Evolutionary conservation across 2,329 filamentous ascomycete species (phyloP), one percentile per base, ranked within the genome.

Genomic region (Pseudocercospora macadamiae): DNA sequence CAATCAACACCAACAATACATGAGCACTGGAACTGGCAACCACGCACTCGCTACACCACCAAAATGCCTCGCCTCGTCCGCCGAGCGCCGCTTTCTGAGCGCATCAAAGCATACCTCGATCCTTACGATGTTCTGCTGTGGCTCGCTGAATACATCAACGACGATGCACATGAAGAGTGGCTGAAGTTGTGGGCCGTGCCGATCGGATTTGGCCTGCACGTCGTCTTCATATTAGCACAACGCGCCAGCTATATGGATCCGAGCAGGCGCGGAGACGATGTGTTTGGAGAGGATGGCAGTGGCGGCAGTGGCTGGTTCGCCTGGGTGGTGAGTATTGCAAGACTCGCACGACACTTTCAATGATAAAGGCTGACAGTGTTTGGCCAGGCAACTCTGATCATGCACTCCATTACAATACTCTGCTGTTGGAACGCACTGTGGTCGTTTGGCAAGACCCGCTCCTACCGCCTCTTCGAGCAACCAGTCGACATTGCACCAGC

Each of bases 111-210:
- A 57, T 86, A 86, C 74, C 79, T 97, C 59, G 93, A 97, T 71
- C 91, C 91, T 2, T 88, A 90, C 78, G 95, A 99, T 76, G 90
- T 93, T 70, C 78, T 95, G 54, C 85, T 99, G 16, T 96, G 91
- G 89, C 76, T 96, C 1, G 96, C 91, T 0, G 93, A 97, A 73
- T 91, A 96, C 76, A 83, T 99, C 60, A 93, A 97, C 73, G 91
- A 91, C 25, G 88, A 89, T 71, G 90, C 96, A 68, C 96, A 92
- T 87, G 90, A 97, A 67, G 91, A 93, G 18, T 79, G 85, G 61
- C 79, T 86, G 62, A 88, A 90, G 66, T 78, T 86, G 32, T 89
- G 91, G 74, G 89, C 91, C 23, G 84, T 86, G 4, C 87, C 90
- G 52, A 79, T 96, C 16, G 93, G 92, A 4, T 67, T 96, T 25